Evolutionary conservation across 257 asterid species (phyloP), one percentile per base, ranked within the genome.

Genomic region (Solanum chiquidenum): DNA sequence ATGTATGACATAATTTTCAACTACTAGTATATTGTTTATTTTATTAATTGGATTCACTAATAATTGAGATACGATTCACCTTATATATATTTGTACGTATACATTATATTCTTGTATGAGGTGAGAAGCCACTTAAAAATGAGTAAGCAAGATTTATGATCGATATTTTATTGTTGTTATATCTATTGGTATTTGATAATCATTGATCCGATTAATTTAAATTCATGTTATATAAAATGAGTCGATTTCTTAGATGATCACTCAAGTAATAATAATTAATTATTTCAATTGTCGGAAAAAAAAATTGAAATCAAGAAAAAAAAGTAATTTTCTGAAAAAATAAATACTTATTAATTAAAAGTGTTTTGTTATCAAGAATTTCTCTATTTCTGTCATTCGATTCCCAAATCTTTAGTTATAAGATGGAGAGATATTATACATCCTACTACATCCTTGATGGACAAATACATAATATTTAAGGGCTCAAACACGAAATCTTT

Each of bases 241-340:
- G 3, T 0, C 0, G 7, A 60, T 60, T 60, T n/a, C 7, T 62
- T 0, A 23, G 2, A 60, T 60, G 13, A 60, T 60, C 0, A 60
- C 1, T 60, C 25, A 4, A 62, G 7, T 23, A 62, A 60, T 60
- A 60, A 4, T 60, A 0, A 60, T 23, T 60, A 60, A 9, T 60
- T 55, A 23, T 60, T 23, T 23, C 0, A 23, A 14, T 49, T 55
- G 10, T 55, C 0, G 1, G 0, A 7, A 18, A 16, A 44, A 5
- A 55, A 20, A 55, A 2, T 6, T 18, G 0, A 20, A 55, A 55
- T 18, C 5, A 55, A 20, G 2, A 55, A 55, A 3, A 55, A 55
- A 55, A 3, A 0, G 23, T 20, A 25, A 20, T 25, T 55, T 55
- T 20, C 0, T 55, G 64, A 55, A 1, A 55, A 18, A 58, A 58